Conservation (phyloP, 768 basidiomycete species). For the Leccinum variicolor region DNA sequence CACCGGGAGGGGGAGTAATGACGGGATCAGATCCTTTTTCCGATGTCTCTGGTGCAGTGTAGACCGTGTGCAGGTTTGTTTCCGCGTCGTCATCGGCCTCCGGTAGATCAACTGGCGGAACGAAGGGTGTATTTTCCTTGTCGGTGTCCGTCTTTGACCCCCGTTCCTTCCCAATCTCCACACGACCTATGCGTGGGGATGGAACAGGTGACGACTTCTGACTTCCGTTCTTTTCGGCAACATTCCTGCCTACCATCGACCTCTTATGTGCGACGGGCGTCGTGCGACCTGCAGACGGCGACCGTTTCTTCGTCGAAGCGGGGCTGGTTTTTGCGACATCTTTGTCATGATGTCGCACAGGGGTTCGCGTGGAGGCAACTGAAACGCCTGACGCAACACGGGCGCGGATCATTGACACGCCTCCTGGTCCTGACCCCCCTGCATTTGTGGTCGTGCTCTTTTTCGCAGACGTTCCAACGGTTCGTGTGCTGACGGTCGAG, state of each 20-base stretch:
- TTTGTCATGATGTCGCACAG: conserved; percentile 23
- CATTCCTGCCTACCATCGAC: conserved; percentile 11
- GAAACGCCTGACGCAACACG: conserved; percentile 30
- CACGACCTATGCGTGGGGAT: conserved; percentile 16
- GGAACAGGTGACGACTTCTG: conserved; percentile 12
- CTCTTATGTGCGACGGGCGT: conserved; percentile 21
- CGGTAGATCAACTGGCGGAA: conserved; percentile 30
- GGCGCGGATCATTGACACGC: conserved; percentile 1
- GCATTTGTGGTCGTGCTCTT: conserved; percentile 5
- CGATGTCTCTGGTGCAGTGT: conserved; percentile 16
- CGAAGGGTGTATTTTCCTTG: conserved; percentile 15
- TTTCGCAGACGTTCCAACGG: conserved; percentile 26
- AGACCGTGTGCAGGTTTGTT: conserved; percentile 20
- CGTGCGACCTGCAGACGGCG: conserved; percentile 21
- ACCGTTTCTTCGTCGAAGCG: conserved; percentile 14
- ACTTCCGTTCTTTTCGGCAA: conserved; percentile 12
- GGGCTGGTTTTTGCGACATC: conserved; percentile 24
- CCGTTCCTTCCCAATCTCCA: conserved; percentile 30
- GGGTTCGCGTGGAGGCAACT: conserved; percentile 21
- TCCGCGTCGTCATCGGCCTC: conserved; percentile 38
- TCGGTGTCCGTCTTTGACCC: conserved; percentile 32
- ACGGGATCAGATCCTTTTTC: conserved; percentile 8
- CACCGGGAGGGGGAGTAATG: conserved; percentile 8
- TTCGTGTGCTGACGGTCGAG: conserved; percentile 29
- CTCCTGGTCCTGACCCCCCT: conserved; percentile 9